These are phyloP conservation scores for Zymoseptoria crescenta DNA, from an alignment of 2,329 filamentous ascomycete species.

Conservation along the genomic window DNA sequence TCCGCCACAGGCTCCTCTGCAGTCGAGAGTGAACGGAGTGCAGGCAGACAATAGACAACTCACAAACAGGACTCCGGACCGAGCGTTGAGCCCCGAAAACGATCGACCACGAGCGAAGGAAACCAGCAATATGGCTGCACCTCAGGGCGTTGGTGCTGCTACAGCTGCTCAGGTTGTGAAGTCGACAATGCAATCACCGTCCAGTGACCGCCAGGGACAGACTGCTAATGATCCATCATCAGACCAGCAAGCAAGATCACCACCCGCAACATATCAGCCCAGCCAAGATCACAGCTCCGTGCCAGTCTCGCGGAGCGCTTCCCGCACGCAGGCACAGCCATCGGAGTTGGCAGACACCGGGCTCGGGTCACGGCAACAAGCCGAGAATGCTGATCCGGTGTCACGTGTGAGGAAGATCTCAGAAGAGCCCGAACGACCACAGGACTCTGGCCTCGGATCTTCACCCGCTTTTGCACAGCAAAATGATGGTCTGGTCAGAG, in stretches of 20 bases:
- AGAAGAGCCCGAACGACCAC: constrained; percentile 44
- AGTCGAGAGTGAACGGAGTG: constrained; percentile 32
- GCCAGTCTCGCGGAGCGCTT: constrained; percentile 15
- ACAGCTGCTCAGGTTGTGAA: constrained; percentile 3
- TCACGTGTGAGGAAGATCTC: constrained; percentile 22
- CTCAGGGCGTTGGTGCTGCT: constrained; percentile 5
- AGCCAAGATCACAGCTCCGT: constrained; percentile 19
- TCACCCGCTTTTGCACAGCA: constrained; percentile 55
- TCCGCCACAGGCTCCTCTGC: constrained; percentile 57
- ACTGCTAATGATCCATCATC: constrained; percentile 3
- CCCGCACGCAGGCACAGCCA: constrained; percentile 24
- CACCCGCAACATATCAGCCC: constrained; percentile 29
- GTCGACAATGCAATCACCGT: constrained; percentile 16
- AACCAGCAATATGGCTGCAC: constrained; percentile 9
- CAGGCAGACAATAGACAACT: constrained; percentile 22
- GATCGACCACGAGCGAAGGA: constrained; percentile 23
- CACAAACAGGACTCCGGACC: constrained; percentile 21
- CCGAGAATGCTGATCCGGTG: constrained; percentile 19
- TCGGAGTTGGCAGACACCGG: constrained; percentile 10
- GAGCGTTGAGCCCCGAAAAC: constrained; percentile 26
- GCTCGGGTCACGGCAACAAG: constrained; percentile 18
- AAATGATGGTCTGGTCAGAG: constrained; percentile 70
- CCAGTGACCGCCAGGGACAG: constrained; percentile 9
- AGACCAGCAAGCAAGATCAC: constrained; percentile 10
- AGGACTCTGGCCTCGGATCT: constrained; percentile 51